These are phyloP conservation scores for Hypomontagnella submonticulosa DNA, from an alignment of 495 filamentous ascomycete genomes.

Conservation along the genomic window DNA sequence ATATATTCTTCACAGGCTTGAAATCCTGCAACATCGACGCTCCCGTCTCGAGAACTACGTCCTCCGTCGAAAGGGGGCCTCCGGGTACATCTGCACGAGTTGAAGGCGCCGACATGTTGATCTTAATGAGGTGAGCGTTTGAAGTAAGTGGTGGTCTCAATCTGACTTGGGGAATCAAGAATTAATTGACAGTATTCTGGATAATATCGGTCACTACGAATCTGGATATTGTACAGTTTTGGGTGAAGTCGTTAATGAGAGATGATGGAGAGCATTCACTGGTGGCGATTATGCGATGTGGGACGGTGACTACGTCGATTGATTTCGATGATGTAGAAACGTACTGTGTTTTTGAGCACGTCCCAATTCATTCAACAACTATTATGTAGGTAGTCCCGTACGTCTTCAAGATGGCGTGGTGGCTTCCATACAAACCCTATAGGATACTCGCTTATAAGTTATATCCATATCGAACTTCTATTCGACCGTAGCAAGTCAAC, in stretches of 20 bases:
- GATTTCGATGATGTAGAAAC: background rate
- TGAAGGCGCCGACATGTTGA: conserved; percentile 5
- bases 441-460: conserved; percentile 9
- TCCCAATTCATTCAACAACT: no score
- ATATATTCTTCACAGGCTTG: conserved; percentile 77
- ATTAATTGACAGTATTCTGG: no score
- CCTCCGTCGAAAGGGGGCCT: conserved; percentile 34
- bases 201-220: no score
- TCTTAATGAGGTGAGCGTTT: no score
- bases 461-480: conserved; percentile 1
- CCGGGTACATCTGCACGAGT: conserved; percentile 36
- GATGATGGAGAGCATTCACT: background rate
- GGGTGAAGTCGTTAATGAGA: no score
- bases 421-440: no score
- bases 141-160: no score
- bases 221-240: no score
- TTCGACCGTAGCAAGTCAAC: background rate
- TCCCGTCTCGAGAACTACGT: conserved; percentile 45
- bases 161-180: no score
- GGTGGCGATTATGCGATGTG: background rate
- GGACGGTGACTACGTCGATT: background rate
- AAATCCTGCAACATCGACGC: conserved; percentile 63
- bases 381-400: no score
- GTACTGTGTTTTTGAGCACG: no score
- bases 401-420: no score